Evolutionary conservation across 768 basidiomycete genomes (phyloP).

Genomic region (Tulasnella sp.): DNA sequence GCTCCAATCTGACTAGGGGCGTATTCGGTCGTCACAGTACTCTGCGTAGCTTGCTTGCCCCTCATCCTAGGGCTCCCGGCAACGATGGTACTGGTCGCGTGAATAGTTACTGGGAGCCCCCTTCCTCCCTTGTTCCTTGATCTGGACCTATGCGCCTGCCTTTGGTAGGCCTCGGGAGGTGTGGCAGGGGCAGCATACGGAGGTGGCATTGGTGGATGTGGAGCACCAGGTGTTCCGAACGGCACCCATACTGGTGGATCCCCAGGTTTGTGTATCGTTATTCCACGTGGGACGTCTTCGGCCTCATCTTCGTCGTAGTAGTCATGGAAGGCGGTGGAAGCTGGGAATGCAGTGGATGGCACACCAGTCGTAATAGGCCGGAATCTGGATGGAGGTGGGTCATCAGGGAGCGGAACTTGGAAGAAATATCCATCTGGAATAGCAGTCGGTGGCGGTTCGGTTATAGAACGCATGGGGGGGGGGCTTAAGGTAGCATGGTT

Average conservation of each 20-base stretch:
- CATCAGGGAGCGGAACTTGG: not conserved
- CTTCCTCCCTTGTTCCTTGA: not conserved
- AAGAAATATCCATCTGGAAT: slow-evolving; percentile 20
- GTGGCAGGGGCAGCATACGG: not conserved
- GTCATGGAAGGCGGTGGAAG: not conserved
- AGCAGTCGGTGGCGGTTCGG: not conserved
- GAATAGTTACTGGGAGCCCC: slow-evolving; percentile 23
- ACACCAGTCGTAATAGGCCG: not conserved
- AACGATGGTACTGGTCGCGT: slow-evolving; percentile 9
- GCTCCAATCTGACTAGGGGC: slow-evolving; percentile 23
- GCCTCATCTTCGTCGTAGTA: not conserved
- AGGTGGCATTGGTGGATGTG: slow-evolving; percentile 23
- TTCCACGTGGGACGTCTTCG: not conserved
- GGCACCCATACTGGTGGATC: slow-evolving; percentile 18
- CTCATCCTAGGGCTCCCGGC: not conserved
- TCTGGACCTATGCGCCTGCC: not conserved
- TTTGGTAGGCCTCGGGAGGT: slow-evolving; percentile 8
- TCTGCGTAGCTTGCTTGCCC: not conserved
- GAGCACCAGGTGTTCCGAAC: not conserved
- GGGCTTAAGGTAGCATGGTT: not conserved
- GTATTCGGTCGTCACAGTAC: not conserved
- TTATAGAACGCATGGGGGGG: not conserved
- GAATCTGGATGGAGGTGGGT: not conserved
- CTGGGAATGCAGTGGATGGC: not conserved
- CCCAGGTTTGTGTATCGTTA: slow-evolving; percentile 28